Evolutionary conservation across 2,329 filamentous ascomycete species (phyloP).

Genomic region (Sclerotinia minor): DNA sequence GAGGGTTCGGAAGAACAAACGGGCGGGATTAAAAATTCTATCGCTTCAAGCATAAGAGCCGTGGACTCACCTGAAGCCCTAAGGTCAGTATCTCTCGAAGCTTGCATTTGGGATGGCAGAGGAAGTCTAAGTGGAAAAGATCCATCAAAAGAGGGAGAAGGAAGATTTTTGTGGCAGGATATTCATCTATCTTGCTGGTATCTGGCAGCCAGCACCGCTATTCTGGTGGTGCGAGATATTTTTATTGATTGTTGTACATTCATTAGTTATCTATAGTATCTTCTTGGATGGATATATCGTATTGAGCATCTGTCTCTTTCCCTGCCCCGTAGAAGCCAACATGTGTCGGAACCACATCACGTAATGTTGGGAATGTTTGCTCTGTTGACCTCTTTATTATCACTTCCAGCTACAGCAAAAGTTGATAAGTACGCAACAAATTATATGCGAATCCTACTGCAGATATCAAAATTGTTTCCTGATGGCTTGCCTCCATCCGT

Average conservation of each 20-base stretch:
- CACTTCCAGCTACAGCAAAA: not conserved
- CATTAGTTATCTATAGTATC: no score
- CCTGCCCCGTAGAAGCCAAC: no score
- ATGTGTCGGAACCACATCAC: no score
- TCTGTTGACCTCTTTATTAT: not conserved
- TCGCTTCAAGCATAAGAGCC: not conserved
- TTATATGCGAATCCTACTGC: not conserved
- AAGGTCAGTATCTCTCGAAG: not conserved
- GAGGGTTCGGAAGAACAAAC: not conserved
- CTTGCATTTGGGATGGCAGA: not conserved
- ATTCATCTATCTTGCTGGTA: conserved; percentile 4
- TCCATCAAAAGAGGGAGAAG: conserved; percentile 9
- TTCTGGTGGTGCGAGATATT: conserved; percentile 7
- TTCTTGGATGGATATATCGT: not conserved
- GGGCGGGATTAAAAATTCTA: not conserved
- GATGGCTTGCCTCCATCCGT: no score
- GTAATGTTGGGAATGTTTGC: not conserved
- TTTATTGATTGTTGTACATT: not conserved
- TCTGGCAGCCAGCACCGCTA: not conserved
- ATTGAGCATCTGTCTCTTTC: not conserved
- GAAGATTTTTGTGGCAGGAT: not conserved
- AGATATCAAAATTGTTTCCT: not conserved
- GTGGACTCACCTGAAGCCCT: conserved; percentile 16
- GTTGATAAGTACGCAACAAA: not conserved
- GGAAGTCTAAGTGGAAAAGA: conserved; percentile 8